These are phyloP conservation scores for Gloeostereum incarnatum DNA, from an alignment of 768 basidiomycete genomes.

Conservation along the genomic window DNA sequence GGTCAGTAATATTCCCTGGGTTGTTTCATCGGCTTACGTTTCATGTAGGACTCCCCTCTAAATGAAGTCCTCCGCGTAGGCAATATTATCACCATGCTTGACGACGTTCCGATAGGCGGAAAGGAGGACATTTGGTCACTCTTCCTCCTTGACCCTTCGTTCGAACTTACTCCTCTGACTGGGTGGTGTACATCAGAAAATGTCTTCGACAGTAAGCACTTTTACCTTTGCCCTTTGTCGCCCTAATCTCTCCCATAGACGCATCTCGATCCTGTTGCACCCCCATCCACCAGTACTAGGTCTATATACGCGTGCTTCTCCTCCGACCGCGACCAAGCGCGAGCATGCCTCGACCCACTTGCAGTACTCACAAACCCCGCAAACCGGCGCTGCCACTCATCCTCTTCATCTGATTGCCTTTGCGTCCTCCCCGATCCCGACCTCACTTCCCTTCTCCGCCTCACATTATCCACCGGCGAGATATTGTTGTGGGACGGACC, in stretches of 20 bases:
- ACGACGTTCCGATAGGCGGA: slow-evolving; percentile 44
- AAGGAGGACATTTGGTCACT: slow-evolving; percentile 33
- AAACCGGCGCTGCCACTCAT: too few relatives aligned
- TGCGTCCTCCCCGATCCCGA: slow-evolving; percentile 48
- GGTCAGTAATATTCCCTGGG: slow-evolving; percentile 28
- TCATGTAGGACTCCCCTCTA: slow-evolving; percentile 50
- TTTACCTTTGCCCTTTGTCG: too few relatives aligned
- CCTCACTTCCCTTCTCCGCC: too few relatives aligned
- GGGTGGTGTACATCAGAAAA: slow-evolving; percentile 56
- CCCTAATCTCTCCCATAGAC: too few relatives aligned
- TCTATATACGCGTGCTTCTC: slow-evolving; percentile 36
- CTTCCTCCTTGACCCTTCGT: slow-evolving; percentile 31
- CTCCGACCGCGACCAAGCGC: slow-evolving; percentile 16
- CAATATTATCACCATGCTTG: slow-evolving; percentile 52
- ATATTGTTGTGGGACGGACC: slow-evolving; percentile 73
- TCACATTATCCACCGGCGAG: too few relatives aligned
- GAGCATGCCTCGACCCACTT: slow-evolving; percentile 51
- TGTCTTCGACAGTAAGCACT: slow-evolving; percentile 19
- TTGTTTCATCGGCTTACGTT: not conserved
- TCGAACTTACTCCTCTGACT: slow-evolving; percentile 8
- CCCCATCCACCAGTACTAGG: slow-evolving; percentile 13
- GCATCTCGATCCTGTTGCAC: slow-evolving; percentile 16
- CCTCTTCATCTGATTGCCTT: too few relatives aligned
- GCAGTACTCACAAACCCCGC: slow-evolving; percentile 34
- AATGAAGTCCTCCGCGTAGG: slow-evolving; percentile 44